Base-by-base conservation (phyloP, 495 filamentous ascomycete species). In the Trypethelium eluteriae region DNA sequence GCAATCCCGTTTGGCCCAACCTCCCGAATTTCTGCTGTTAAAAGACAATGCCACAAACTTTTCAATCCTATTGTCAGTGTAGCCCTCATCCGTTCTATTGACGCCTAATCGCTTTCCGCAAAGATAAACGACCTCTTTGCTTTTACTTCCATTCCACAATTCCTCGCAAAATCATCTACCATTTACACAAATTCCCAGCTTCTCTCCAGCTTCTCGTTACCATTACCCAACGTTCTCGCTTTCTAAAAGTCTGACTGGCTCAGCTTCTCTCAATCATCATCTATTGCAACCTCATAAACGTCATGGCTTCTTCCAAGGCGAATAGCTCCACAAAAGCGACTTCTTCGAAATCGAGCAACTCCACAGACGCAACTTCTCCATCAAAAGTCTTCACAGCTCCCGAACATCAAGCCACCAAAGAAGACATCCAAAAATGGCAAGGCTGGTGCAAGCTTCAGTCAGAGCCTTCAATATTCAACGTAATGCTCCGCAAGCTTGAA, bases 361-460 rank as follows among this genome's bases (percentile, higher is more conserved):
- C 25, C 36, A 59, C 53, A 9, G 53, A 9, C 5, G 53, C 53
- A n/a, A 18, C 6, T 32, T 36, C 53, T 32, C 5, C 32, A 36
- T 10, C 53, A 59, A 32, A 44, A 47, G 41, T 9, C 35, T 63
- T 63, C n/a, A 41, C 62, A 39, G 62, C 62, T 12, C 41, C 62
- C 14, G 41, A 63, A 11, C 38, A 63, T 6, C 62, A 0, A 41
- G 62, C 38, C 38, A 39, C 41, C 5, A 35, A 47, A 41, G 38
- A 63, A 5, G 62, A 63, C n/a, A 63, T 32, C 4, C 4, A 63
- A 38, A 69, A 64, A 9, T 91, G 88, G 88, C 82, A 83, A 67
- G 92, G 91, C 35, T 98, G 92, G 81, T 88, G 87, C 57, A 92
- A 96, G 72, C 81, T 97, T 46, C 92, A 96, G 74, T 95, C 91